Conservation (phyloP, 768 basidiomycete genomes). For the Rhodotorula paludigena region DNA sequence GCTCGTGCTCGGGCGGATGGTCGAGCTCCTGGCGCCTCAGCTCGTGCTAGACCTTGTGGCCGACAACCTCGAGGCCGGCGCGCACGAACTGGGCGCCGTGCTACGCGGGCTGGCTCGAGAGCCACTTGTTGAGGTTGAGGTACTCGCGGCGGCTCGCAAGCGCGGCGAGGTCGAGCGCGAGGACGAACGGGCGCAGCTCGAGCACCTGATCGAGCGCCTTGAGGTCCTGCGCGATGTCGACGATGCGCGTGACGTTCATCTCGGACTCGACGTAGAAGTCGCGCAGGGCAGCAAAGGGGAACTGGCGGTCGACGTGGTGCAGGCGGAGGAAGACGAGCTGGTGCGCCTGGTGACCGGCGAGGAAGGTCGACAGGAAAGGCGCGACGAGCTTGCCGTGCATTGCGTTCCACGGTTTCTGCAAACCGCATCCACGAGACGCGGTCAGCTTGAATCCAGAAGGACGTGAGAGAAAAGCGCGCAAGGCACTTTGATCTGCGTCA, state of each 20-base stretch:
- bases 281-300: slow-evolving; percentile 79
- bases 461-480: not conserved
- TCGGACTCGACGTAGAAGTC: slow-evolving; percentile 89
- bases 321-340: slow-evolving; percentile 95
- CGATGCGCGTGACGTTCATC: slow-evolving; percentile 84
- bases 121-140: slow-evolving; percentile 93
- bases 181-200: slow-evolving; percentile 59
- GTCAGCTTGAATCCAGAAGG: not conserved
- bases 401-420: slow-evolving; percentile 75
- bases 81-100: slow-evolving; percentile 83
- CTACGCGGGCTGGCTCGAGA: slow-evolving; percentile 73
- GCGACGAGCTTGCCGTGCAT: slow-evolving; percentile 81
- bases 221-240: slow-evolving; percentile 91
- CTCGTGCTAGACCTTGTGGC: slow-evolving; percentile 89
- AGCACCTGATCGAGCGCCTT: slow-evolving; percentile 94
- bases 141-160: slow-evolving; percentile 88
- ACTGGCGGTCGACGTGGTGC: slow-evolving; percentile 81
- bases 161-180: slow-evolving; percentile 89
- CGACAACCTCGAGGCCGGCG: slow-evolving; percentile 79
- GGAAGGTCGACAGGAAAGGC: slow-evolving; percentile 79
- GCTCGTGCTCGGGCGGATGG: slow-evolving; percentile 58
- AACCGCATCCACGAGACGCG: not conserved
- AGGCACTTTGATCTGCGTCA: slow-evolving; percentile 82
- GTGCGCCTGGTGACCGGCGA: slow-evolving; percentile 87
- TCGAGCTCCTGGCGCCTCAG: slow-evolving; percentile 62